Conservation (phyloP, 208 protist genomes). For the Wallacemonas rigidus region DNA sequence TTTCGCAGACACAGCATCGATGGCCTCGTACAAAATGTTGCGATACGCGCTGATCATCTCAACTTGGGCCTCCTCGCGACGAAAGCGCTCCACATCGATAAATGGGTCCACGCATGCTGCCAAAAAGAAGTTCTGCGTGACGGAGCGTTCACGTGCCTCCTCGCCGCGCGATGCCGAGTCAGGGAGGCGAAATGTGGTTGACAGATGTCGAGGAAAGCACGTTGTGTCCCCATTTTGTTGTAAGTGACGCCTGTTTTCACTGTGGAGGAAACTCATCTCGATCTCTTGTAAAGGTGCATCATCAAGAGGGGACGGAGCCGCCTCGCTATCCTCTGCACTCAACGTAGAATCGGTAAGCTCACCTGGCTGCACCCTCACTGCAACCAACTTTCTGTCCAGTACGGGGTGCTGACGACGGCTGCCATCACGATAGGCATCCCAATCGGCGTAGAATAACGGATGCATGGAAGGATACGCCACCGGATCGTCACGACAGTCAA, state of each 20-base stretch:
- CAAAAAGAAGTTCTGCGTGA: slow-evolving; percentile 35
- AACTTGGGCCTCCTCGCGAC: slow-evolving; percentile 86
- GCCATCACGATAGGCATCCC: slow-evolving; percentile 18
- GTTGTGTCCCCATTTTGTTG: slow-evolving; percentile 73
- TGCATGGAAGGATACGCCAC: slow-evolving; percentile 64
- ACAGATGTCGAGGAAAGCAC: slow-evolving; percentile 27
- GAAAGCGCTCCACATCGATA: slow-evolving; percentile 63
- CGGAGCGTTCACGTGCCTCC: background rate
- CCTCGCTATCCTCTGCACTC: background rate
- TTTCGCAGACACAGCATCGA: slow-evolving; percentile 26
- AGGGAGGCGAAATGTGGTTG: background rate
- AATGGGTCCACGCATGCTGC: slow-evolving; percentile 70
- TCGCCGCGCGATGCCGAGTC: background rate
- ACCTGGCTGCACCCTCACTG: background rate
- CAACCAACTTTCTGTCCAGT: background rate
- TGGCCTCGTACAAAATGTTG: slow-evolving; percentile 84
- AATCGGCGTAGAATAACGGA: slow-evolving; percentile 58
- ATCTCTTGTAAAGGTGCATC: background rate
- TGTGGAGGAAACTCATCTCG: slow-evolving; percentile 25
- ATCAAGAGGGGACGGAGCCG: background rate
- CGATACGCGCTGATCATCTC: slow-evolving; percentile 88
- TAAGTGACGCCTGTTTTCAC: slow-evolving; percentile 39
- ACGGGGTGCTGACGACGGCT: background rate
- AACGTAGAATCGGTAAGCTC: background rate
- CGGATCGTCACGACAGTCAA: slow-evolving; percentile 27